These are phyloP conservation scores for Arabidopsis lyrata DNA, from an alignment of 441 rosid genomes.

Conservation along the genomic window DNA sequence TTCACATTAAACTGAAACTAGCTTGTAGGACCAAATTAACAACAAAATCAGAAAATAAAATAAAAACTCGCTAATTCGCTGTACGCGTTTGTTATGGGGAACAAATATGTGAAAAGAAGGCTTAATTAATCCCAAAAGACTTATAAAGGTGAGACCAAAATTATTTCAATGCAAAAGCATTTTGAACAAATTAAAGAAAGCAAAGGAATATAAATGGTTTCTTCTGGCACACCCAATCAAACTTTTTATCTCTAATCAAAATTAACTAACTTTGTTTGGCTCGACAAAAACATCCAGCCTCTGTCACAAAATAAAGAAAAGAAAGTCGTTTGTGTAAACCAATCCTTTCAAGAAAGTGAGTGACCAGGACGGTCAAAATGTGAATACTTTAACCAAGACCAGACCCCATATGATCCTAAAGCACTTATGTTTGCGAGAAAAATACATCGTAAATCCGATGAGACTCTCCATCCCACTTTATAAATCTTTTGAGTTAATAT, in stretches of 20 bases:
- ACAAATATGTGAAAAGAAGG: not conserved
- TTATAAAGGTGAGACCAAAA: slow-evolving; percentile 60
- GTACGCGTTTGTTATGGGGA: slow-evolving; percentile 58
- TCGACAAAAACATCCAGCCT: slow-evolving; percentile 16
- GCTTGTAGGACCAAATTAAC: slow-evolving; percentile 5
- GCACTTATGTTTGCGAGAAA: slow-evolving; percentile 25
- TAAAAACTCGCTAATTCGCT: slow-evolving; percentile 40
- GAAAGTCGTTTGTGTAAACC: slow-evolving; percentile 23
- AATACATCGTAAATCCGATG: slow-evolving; percentile 7
- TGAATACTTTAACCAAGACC: slow-evolving; percentile 40
- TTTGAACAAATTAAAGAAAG: slow-evolving; percentile 59
- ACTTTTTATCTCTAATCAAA: slow-evolving; percentile 33
- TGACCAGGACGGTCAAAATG: slow-evolving; percentile 39
- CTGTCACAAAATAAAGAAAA: slow-evolving; percentile 6
- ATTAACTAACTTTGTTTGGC: slow-evolving; percentile 49
- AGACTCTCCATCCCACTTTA: slow-evolving; percentile 10
- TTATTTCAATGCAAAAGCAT: slow-evolving; percentile 72
- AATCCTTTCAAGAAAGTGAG: slow-evolving; percentile 41
- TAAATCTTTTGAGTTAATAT: slow-evolving; percentile 1
- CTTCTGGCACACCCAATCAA: slow-evolving; percentile 56
- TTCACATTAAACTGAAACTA: slow-evolving; percentile 18
- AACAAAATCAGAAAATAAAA: slow-evolving; percentile 12
- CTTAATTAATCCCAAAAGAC: slow-evolving; percentile 73
- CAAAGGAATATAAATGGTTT: slow-evolving; percentile 52
- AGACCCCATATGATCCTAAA: slow-evolving; percentile 40